A percentile compares a stretch with the other conserved stretches of the same genome.
These are phyloP conservation scores for Rhizoclosmatium sp. DNA, from an alignment of 192 early-diverging fungal species.

Conservation along the genomic window DNA sequence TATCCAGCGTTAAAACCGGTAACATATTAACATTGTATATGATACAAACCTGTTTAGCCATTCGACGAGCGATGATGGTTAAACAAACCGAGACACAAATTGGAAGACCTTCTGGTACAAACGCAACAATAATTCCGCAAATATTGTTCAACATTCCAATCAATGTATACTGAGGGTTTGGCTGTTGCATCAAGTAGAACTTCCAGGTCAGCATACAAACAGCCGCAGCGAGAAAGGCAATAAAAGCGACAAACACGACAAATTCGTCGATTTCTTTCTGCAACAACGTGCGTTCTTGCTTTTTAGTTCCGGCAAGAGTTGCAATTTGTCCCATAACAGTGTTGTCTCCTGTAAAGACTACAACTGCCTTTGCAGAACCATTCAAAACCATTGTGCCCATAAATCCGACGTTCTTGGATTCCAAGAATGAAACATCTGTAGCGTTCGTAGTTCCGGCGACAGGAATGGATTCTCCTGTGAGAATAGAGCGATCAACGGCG, in stretches of 20 bases:
- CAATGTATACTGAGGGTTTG: conserved; percentile 34
- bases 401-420: conserved; percentile 85
- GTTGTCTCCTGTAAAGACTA: conserved; percentile 78
- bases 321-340: conserved; percentile 79
- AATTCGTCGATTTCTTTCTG: conserved; percentile 73
- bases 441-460: conserved; percentile 65
- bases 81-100: conserved; percentile 79
- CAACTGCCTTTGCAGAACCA: conserved; percentile 76
- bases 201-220: conserved; percentile 31
- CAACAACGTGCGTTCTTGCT: conserved; percentile 54
- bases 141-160: conserved; percentile 37
- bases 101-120: conserved; percentile 73
- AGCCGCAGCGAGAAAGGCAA: conserved; percentile 30
- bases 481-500: conserved; percentile 78
- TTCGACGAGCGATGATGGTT: conserved; percentile 78
- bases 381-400: conserved; percentile 74
- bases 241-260: conserved; percentile 70
- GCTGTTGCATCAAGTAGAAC: conserved; percentile 21
- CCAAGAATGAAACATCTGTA: conserved; percentile 79
- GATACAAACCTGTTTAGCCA: conserved; percentile 52
- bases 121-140: conserved; percentile 41
- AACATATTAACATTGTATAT: background rate
- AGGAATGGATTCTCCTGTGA: conserved; percentile 80
- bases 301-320: conserved; percentile 52
- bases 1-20: background rate